These are phyloP conservation scores for Trichosporon sp. DNA, from an alignment of 1,284 basidiomycete species.

Conservation along the genomic window DNA sequence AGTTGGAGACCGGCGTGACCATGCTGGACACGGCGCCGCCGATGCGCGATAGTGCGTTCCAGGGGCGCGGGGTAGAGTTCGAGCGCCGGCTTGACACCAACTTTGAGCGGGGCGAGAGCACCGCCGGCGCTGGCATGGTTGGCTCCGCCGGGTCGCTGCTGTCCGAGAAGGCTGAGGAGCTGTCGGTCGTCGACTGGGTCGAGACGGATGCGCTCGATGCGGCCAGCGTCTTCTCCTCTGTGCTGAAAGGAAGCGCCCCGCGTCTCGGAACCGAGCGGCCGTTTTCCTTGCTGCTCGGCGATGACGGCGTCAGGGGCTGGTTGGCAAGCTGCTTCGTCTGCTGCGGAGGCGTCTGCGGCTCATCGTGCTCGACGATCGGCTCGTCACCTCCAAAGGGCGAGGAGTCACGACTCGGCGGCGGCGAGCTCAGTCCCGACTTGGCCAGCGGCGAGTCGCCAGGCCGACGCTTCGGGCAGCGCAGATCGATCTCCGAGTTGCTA, in stretches of 20 bases:
- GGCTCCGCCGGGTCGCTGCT: neutral
- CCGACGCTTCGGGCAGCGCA: slow-evolving; percentile 18
- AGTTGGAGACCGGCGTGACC: neutral
- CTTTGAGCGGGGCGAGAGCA: neutral
- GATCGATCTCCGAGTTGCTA: slow-evolving; percentile 17
- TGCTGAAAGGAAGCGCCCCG: neutral
- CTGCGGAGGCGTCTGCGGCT: slow-evolving; percentile 2
- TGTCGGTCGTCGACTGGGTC: neutral
- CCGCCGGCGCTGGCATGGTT: neutral
- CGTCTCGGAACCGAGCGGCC: neutral
- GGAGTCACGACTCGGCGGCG: slow-evolving; percentile 22
- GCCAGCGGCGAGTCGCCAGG: slow-evolving; percentile 9
- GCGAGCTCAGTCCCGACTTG: slow-evolving; percentile 22
- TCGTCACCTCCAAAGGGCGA: slow-evolving; percentile 8
- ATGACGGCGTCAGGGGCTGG: neutral
- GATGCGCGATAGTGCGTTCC: neutral
- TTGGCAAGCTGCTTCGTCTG: neutral
- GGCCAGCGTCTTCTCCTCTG: neutral
- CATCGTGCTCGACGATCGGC: slow-evolving; percentile 9
- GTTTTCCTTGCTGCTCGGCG: neutral
- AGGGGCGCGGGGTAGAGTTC: neutral
- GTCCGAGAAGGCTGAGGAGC: neutral
- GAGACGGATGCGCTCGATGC: neutral
- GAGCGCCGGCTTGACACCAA: neutral
- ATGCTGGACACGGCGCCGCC: neutral